Base-by-base conservation (phyloP, 164 flowering plant species). In the Berberis thunbergii region DNA sequence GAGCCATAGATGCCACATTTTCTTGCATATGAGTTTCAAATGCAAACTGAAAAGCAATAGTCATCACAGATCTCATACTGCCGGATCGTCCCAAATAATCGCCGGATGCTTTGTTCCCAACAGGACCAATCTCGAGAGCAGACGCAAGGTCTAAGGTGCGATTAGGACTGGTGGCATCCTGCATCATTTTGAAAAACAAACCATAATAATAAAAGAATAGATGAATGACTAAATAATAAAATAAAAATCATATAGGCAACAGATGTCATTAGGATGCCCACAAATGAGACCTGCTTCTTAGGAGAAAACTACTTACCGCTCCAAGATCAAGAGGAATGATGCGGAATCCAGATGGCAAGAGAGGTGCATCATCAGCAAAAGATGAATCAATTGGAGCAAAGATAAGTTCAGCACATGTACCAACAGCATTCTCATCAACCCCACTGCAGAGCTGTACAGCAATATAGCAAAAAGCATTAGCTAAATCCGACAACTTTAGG, bases 311-410 rank as follows among this genome's bases (percentile, higher is more conserved):
- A 50, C 74, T 49, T 60, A 90, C 97, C 90, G 80, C 82, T 46
- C 77, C 81, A 70, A 86, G 71, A 64, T 91, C 98, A 53, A 95
- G 87, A 60, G 96, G 96, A 64, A 91, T 86, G 68, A 95, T 87
- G 63, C 99, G 96, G 73, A 95, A 95, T 45, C 99, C 99, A 73
- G 98, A 95, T 41, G 99, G 96, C 56, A 95, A 59, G 57, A 95
- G 85, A 54, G 99, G 97, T n/a, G 94, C 88, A 74, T 95, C 97
- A 78, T 95, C 97, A 61, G 93, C 89, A 82, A 95, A 91, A 53
- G 98, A 83, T 10, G 88, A 87, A 77, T 91, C 98, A 64, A 95
- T 89, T 2, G 99, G 98, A 50, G 99, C 98, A 83, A 95, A 95
- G 44, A 95, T 79, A 63, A 95, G 97, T 69, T 95, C 95, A 48